phyloP scores from a whole-genome alignment of 208 protist genomes.

The Trypanosoma cruzi region DNA sequence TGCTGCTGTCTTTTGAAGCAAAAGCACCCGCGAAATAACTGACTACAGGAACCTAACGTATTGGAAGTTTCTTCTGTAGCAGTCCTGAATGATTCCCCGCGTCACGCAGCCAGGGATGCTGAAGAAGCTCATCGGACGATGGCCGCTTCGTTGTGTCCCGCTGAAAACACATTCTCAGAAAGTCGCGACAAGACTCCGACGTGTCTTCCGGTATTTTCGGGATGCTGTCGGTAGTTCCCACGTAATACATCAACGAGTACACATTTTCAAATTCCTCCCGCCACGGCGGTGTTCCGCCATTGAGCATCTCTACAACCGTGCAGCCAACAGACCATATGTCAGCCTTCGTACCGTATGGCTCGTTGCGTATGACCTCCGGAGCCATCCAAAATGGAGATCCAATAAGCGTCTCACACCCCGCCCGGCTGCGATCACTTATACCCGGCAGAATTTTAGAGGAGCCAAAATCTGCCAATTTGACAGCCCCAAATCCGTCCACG shows the following conservation, averaged over 20 bases:
- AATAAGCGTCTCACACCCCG: slow-evolving; percentile 67
- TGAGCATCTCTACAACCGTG: slow-evolving; percentile 93
- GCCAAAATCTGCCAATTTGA: slow-evolving; percentile 86
- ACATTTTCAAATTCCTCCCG: slow-evolving; percentile 80
- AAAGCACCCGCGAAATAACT: neutral
- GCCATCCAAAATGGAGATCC: slow-evolving; percentile 91
- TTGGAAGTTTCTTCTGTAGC: neutral
- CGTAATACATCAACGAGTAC: slow-evolving; percentile 80
- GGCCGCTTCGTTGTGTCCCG: slow-evolving; percentile 69
- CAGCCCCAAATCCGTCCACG: slow-evolving; percentile 60
- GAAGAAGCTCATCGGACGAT: slow-evolving; percentile 69
- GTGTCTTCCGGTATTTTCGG: slow-evolving; percentile 70
- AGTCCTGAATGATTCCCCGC: neutral
- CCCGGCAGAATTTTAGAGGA: slow-evolving; percentile 72
- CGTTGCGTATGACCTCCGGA: slow-evolving; percentile 85
- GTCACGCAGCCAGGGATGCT: slow-evolving; percentile 63
- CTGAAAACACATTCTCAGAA: slow-evolving; percentile 79
- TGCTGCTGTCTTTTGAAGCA: too few species aligned
- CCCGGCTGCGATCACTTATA: slow-evolving; percentile 51
- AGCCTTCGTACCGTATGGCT: slow-evolving; percentile 82
- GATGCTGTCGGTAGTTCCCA: slow-evolving; percentile 71
- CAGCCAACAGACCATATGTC: slow-evolving; percentile 95
- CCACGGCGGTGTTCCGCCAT: slow-evolving; percentile 79
- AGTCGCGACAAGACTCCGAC: slow-evolving; percentile 67
- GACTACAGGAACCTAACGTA: neutral